phyloP scores from a whole-genome alignment of 345 rosid genomes.

The Durio zibethinus region DNA sequence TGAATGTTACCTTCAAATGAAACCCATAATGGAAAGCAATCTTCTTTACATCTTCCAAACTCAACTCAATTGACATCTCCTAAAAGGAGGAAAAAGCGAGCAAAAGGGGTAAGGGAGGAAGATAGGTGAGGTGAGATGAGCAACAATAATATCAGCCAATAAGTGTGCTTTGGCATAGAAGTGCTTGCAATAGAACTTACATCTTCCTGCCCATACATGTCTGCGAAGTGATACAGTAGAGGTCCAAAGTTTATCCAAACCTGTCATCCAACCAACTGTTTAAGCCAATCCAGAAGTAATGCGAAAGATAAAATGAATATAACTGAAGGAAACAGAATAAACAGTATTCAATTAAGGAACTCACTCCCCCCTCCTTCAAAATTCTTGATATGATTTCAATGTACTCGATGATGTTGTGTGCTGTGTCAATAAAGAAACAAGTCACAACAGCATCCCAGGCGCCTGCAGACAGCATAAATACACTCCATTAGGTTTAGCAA shows the following conservation, averaged over 20 bases:
- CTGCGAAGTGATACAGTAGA: constrained; percentile 89
- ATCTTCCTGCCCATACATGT: constrained; percentile 69
- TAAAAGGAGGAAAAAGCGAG: constrained; percentile 16
- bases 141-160: not conserved
- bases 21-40: constrained; percentile 78
- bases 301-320: not conserved
- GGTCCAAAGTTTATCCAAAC: constrained; percentile 98
- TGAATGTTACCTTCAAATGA: constrained; percentile 52
- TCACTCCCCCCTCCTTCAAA: constrained; percentile 92
- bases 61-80: constrained; percentile 97
- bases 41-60: constrained; percentile 90
- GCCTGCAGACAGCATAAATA: constrained; percentile 50
- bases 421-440: constrained; percentile 94
- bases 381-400: constrained; percentile 89
- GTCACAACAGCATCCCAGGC: constrained; percentile 94
- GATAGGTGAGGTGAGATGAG: not conserved
- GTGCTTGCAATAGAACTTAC: constrained; percentile 43
- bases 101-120: not conserved
- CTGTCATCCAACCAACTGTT: constrained; percentile 35
- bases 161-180: not conserved
- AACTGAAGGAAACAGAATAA: constrained; percentile 6
- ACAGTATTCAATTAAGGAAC: constrained; percentile 23
- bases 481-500: constrained; percentile 11
- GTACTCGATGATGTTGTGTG: constrained; percentile 89
- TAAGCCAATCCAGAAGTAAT: constrained; percentile 15